Conservation (phyloP, 1,284 basidiomycete genomes). For the Amylostereum areolatum region DNA sequence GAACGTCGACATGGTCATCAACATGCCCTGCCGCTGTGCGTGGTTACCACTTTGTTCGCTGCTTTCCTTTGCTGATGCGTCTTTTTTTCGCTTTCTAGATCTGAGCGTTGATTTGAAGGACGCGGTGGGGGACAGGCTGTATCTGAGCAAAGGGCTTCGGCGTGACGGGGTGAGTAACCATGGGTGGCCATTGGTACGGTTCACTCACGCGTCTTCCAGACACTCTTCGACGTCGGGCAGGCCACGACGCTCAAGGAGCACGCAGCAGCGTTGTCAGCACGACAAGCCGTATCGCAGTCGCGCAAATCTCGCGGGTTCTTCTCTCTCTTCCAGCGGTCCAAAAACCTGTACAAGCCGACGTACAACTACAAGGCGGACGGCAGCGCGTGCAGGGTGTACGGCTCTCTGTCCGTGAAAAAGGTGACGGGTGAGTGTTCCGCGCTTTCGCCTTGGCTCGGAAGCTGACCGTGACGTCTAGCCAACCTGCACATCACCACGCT, state of each 20-base stretch:
- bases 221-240: slow-evolving; percentile 79
- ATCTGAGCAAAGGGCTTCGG: slow-evolving; percentile 77
- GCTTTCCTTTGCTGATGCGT: neutral
- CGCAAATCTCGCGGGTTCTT: slow-evolving; percentile 67
- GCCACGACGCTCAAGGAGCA: slow-evolving; percentile 73
- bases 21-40: slow-evolving; percentile 90
- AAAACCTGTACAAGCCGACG: slow-evolving; percentile 57
- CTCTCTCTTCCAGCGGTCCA: slow-evolving; percentile 41
- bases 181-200: neutral
- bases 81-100: slow-evolving; percentile 34
- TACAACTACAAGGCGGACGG: slow-evolving; percentile 64
- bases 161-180: slow-evolving; percentile 72
- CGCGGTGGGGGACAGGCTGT: slow-evolving; percentile 86
- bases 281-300: slow-evolving; percentile 65
- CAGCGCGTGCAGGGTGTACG: slow-evolving; percentile 81
- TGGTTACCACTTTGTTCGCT: slow-evolving; percentile 13
- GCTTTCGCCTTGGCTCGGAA: neutral
- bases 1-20: slow-evolving; percentile 87
- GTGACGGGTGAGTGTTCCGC: slow-evolving; percentile 60
- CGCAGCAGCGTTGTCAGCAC: slow-evolving; percentile 56
- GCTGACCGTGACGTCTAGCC: slow-evolving; percentile 33
- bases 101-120: slow-evolving; percentile 89
- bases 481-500: slow-evolving; percentile 89
- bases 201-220: slow-evolving; percentile 34
- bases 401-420: slow-evolving; percentile 81